A percentile compares a stretch with the other conserved stretches of the same genome.
Conservation (phyloP, 768 basidiomycete genomes). For the Baorangia bicolor region DNA sequence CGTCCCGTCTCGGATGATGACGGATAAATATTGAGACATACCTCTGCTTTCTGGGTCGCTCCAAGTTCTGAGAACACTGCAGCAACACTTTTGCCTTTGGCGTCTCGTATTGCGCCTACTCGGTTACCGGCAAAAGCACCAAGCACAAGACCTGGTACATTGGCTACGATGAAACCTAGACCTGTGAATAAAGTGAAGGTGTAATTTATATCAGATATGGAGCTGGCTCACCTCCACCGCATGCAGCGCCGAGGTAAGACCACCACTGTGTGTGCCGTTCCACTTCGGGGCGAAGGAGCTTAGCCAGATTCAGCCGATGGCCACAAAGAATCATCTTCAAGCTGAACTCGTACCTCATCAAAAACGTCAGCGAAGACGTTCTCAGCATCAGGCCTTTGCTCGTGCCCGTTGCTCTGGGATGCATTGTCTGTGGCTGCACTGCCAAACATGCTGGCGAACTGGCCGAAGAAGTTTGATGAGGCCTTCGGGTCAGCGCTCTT, state of each 20-base stretch:
- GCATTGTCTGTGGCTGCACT: conserved; percentile 31
- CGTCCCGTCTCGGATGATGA: neutral
- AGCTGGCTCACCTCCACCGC: conserved; percentile 54
- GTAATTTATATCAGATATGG: conserved; percentile 2
- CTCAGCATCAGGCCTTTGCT: conserved; percentile 69
- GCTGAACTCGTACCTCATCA: conserved; percentile 65
- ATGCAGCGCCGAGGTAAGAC: conserved; percentile 68
- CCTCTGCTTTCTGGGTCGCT: conserved; percentile 84
- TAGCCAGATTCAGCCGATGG: conserved; percentile 25
- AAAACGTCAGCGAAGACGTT: conserved; percentile 87
- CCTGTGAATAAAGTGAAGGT: conserved; percentile 39
- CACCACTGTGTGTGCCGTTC: conserved; percentile 69
- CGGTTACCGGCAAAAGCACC: conserved; percentile 88
- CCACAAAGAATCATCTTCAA: neutral
- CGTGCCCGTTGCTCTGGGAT: conserved; percentile 33
- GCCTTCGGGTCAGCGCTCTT: conserved; percentile 63
- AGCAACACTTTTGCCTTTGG: conserved; percentile 92
- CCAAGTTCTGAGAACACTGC: conserved; percentile 80
- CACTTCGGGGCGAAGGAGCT: conserved; percentile 80
- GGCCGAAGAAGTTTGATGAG: conserved; percentile 71
- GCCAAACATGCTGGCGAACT: conserved; percentile 73
- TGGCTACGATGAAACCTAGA: conserved; percentile 53
- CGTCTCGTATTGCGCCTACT: conserved; percentile 89
- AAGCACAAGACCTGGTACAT: conserved; percentile 81
- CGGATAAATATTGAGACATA: conserved; percentile 33